These are phyloP conservation scores for Phytophthora ohioensis DNA, from an alignment of 352 stramenopile species.

Conservation along the genomic window DNA sequence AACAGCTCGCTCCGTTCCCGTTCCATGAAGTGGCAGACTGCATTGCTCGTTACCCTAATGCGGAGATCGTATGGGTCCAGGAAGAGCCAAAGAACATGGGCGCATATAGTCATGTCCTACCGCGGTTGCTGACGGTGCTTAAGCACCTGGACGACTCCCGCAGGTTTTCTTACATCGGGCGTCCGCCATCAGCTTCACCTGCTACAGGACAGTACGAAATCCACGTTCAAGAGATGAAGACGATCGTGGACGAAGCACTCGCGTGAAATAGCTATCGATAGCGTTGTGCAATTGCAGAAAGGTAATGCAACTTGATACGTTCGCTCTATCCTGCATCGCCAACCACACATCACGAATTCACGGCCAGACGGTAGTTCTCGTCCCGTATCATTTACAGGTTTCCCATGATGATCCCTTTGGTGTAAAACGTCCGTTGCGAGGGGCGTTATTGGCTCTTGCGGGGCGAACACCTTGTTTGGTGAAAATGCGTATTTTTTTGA, in stretches of 20 bases:
- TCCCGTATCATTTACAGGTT: no score
- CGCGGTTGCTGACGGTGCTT: constrained; percentile 95
- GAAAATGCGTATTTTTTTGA: no score
- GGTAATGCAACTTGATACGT: constrained; percentile 14
- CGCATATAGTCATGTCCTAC: constrained; percentile 93
- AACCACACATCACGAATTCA: constrained; percentile 40
- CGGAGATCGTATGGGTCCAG: constrained; percentile 97
- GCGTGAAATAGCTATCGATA: constrained; percentile 39
- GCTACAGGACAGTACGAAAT: constrained; percentile 96
- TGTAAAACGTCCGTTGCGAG: no score
- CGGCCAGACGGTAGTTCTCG: constrained; percentile 1
- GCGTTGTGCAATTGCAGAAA: background rate
- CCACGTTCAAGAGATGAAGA: constrained; percentile 94
- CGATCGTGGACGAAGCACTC: constrained; percentile 91
- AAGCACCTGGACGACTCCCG: constrained; percentile 76
- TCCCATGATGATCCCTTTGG: no score
- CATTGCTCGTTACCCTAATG: constrained; percentile 94
- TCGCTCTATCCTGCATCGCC: constrained; percentile 21
- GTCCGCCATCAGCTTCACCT: constrained; percentile 94
- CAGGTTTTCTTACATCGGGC: constrained; percentile 93
- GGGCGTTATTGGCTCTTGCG: no score
- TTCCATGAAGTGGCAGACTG: constrained; percentile 96
- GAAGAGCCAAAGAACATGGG: constrained; percentile 99
- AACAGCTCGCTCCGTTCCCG: constrained; percentile 96
- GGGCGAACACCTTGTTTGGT: no score